Percentiles rank a stretch among this genome's conserved stretches.
Evolutionary conservation across 164 flowering plant genomes (phyloP).

Genomic region (Annona cherimola): DNA sequence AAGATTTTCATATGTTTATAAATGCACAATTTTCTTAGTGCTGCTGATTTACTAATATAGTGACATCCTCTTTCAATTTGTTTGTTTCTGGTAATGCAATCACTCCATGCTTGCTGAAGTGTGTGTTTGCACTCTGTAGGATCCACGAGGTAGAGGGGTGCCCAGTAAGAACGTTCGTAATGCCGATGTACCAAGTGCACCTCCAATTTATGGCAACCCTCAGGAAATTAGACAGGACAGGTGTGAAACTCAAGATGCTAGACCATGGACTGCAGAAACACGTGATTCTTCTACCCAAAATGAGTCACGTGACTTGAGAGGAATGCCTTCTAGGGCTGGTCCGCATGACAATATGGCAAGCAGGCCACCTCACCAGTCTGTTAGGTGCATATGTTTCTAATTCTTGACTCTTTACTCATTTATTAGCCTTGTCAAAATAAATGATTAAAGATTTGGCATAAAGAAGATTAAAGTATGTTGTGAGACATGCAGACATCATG

Average conservation of each 20-base stretch:
- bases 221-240: slow-evolving; percentile 36
- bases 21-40: not conserved
- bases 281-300: slow-evolving; percentile 10
- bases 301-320: slow-evolving; percentile 4
- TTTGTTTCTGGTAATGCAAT: not conserved
- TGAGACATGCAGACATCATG: not conserved
- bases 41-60: not conserved
- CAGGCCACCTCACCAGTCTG: too few species aligned
- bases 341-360: too few species aligned
- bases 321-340: slow-evolving; percentile 10
- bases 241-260: slow-evolving; percentile 21
- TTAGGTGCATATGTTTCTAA: too few species aligned
- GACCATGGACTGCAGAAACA: slow-evolving; percentile 15
- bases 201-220: slow-evolving; percentile 47
- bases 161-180: slow-evolving; percentile 31
- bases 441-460: not conserved
- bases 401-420: not conserved
- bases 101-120: not conserved
- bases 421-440: too few species aligned
- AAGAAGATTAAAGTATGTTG: not conserved
- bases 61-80: not conserved
- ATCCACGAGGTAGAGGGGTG: slow-evolving; percentile 16
- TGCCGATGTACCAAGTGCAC: slow-evolving; percentile 72
- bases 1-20: not conserved
- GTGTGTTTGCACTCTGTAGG: slow-evolving; percentile 23